Evolutionary conservation across 2,329 filamentous ascomycete species (phyloP), one percentile per base, ranked within the genome.

Genomic region (Myriosclerotinia duriaeana): DNA sequence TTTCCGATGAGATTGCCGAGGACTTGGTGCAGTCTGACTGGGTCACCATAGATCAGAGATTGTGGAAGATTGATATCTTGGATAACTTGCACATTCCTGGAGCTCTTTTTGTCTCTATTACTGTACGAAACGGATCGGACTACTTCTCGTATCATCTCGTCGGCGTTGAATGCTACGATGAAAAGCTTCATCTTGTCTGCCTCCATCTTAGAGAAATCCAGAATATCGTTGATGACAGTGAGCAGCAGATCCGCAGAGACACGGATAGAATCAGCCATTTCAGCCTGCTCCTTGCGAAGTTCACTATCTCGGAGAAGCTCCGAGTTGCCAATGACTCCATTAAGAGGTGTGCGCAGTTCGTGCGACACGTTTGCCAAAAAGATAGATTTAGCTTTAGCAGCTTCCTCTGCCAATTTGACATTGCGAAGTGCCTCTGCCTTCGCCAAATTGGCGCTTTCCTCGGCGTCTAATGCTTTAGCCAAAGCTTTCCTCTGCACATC

Each of bases 201-300:
- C 76, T 96, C 92, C 80, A 95, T 92, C 78, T 96, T 96, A 38
- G 93, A 97, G 76, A 97, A 96, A 78, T 98, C 94, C 5, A 97
- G 82, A 64, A 97, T 97, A 75, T 98, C 94, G 75, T 97, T 97
- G 79, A 97, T 97, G 58, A 97, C 92, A 0, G 93, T 95, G 36
- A 97, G 82, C 17, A 97, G 80, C 20, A 95, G 87, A 75, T 97
- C 93, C 0, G 92, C 92, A 59, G 91, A 96, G 42, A 93, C 85
- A 60, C 92, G 87, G 65, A 96, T 95, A 20, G 92, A 94, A 74
- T 96, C 92, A 5, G 91, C 90, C 82, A 93, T 95, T 71, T 96
- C 92, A 42, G 88, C 83, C 77, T 96, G 91, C 69, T 96, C 91
- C 67, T 83, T 84, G 70, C 90, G 87, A 64, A 96, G 80, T 30